Evolutionary conservation across 495 filamentous ascomycete genomes (phyloP), one percentile per base, ranked within the genome.

Genomic region (Aspergillus hancockii): DNA sequence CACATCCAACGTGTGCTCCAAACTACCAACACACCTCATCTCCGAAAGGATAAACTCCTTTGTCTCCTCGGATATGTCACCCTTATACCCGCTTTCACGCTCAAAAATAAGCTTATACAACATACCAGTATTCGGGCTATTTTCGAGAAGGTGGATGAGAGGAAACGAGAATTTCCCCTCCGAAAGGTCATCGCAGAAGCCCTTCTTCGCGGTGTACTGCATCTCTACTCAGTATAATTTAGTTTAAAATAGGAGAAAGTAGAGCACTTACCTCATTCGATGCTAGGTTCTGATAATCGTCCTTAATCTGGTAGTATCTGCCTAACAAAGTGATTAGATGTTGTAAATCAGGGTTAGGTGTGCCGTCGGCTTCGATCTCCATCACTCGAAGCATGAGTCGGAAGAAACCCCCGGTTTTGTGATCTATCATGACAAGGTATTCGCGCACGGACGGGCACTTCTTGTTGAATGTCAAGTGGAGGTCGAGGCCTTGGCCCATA

Each of bases 321-420:
- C 74, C 73, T 0, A 76, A 30, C 10, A 71, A 45, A 5, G 25
- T 55, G 16, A 59, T 60, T 8, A 75, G 38, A 28, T 55, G 49
- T 22, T 41, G 10, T 51, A 58, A 14, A 57, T 63, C 28, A 50
- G 30, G 32, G 21, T 50, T 60, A 0, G 49, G 21, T 7, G 34
- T 34, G 8, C 31, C 34, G 10, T 32, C 46, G 43, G 67, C 59
- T 25, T 63, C 56, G 4, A 57, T 40, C 9, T 49, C 23, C 61
- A 77, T 67, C 5, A 75, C 49, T 13, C 60, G 55, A 2, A 62
- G 30, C 2, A 72, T 31, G 30, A 76, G 34, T 0, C 62, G 57
- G 62, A 76, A 76, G 4, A 78, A 52, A 10, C 68, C 67, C 0
- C 75, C 74, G 10, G 74, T 76, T 47, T 77, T 74, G 19, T 65